phyloP scores from a whole-genome alignment of 192 early-diverging fungal species.

The Coemansia sp. region DNA sequence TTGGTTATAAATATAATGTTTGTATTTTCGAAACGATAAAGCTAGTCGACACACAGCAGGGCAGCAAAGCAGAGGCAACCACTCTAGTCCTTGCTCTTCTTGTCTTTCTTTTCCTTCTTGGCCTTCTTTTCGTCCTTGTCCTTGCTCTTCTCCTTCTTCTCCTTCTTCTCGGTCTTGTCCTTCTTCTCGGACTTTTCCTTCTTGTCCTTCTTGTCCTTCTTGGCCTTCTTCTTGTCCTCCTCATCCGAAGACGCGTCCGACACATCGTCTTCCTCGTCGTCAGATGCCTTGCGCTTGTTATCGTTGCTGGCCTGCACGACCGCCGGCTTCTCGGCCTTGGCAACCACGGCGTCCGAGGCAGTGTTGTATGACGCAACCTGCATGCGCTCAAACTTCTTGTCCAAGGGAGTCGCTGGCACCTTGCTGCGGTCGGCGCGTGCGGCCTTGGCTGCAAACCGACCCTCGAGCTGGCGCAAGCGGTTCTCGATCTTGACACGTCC shows the following conservation, averaged over 20 bases:
- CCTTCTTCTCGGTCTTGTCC: slow-evolving; percentile 16
- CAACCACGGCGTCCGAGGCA: slow-evolving; percentile 39
- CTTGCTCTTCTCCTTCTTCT: slow-evolving; percentile 25
- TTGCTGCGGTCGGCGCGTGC: slow-evolving; percentile 66
- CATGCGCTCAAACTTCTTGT: slow-evolving; percentile 52
- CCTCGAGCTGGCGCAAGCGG: slow-evolving; percentile 86
- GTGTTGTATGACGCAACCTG: slow-evolving; percentile 52
- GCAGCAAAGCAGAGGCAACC: no score
- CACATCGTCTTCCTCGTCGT: slow-evolving; percentile 20
- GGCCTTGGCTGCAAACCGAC: slow-evolving; percentile 62
- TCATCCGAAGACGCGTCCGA: slow-evolving; percentile 36
- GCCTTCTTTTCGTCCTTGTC: slow-evolving; percentile 34
- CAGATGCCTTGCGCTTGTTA: slow-evolving; percentile 52
- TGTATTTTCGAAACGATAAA: no score
- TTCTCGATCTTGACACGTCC: slow-evolving; percentile 83
- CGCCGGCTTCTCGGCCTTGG: slow-evolving; percentile 10
- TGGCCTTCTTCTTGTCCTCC: slow-evolving; percentile 29
- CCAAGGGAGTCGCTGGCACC: slow-evolving; percentile 25
- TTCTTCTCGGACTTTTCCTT: slow-evolving; percentile 25
- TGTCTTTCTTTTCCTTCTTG: slow-evolving; percentile 35
- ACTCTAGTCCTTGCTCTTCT: slow-evolving; percentile 37
- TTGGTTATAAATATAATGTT: no score
- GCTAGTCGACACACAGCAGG: no score
- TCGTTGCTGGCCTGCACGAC: slow-evolving; percentile 12
- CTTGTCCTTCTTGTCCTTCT: slow-evolving; percentile 48